phyloP scores from a whole-genome alignment of 805 yeast genomes.

The Candida nitratophila region DNA sequence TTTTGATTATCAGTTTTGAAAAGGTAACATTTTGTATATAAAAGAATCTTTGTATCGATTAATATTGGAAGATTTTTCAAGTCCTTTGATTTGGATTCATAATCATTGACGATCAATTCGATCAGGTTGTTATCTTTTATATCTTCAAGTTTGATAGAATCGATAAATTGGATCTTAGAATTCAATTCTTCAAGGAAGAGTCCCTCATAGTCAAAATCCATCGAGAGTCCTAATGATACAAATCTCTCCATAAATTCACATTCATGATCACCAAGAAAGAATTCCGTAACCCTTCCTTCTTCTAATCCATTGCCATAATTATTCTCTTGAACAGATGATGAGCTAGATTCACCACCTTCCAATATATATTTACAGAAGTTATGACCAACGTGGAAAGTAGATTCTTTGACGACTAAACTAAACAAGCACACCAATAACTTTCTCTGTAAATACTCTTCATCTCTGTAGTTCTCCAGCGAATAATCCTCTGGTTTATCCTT shows the following conservation, averaged over 20 bases:
- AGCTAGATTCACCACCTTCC: not conserved
- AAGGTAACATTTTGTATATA: not conserved
- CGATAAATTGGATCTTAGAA: slow-evolving; percentile 11
- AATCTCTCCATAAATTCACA: slow-evolving; percentile 17
- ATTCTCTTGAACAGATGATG: no score
- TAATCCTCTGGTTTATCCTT: slow-evolving; percentile 27
- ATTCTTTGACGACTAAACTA: slow-evolving; percentile 39
- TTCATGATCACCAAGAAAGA: slow-evolving; percentile 1
- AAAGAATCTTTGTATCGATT: not conserved
- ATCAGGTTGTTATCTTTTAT: not conserved
- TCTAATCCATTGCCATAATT: no score
- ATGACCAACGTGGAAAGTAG: not conserved
- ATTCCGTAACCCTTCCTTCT: not conserved
- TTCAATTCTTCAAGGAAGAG: slow-evolving; percentile 29
- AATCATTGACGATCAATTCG: not conserved
- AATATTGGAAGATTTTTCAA: not conserved
- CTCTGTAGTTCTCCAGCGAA: slow-evolving; percentile 32
- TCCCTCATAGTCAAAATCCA: slow-evolving; percentile 54
- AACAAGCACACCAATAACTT: slow-evolving; percentile 57
- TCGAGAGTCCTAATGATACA: slow-evolving; percentile 46
- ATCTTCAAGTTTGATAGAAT: not conserved
- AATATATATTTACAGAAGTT: no score
- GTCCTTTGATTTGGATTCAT: not conserved
- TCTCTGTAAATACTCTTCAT: slow-evolving; percentile 59
- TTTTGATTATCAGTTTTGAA: slow-evolving; percentile 33